Evolutionary conservation across 495 filamentous ascomycete species (phyloP).

Genomic region (Penicillium dipodomyicola): DNA sequence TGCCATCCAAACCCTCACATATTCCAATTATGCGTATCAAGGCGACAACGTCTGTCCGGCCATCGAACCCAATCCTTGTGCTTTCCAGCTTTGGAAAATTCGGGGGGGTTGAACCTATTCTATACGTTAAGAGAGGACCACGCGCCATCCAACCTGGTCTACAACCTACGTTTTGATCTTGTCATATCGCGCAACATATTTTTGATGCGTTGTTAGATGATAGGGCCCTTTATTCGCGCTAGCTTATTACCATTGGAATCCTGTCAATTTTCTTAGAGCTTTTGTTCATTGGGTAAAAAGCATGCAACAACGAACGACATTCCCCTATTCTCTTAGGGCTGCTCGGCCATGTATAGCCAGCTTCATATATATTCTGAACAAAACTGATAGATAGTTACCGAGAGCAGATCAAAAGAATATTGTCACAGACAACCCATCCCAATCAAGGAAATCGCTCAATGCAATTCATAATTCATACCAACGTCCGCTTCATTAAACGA

Average conservation of each 20-base stretch:
- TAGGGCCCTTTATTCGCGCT: neutral
- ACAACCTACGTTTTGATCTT: neutral
- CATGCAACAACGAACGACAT: neutral
- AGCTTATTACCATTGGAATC: slow-evolving; percentile 8
- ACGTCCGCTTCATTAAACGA: slow-evolving; percentile 68
- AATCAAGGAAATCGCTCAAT: neutral
- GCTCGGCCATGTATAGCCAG: neutral
- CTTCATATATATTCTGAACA: slow-evolving; percentile 2
- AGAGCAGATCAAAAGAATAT: slow-evolving; percentile 1
- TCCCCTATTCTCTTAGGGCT: neutral
- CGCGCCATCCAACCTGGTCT: neutral
- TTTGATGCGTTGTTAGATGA: neutral
- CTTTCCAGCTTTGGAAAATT: neutral
- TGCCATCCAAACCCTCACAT: neutral
- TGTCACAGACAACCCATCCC: neutral
- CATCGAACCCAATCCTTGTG: neutral
- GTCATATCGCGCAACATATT: neutral
- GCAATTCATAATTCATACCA: slow-evolving; percentile 48
- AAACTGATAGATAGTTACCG: neutral
- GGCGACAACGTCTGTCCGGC: neutral
- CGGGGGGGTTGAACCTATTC: neutral
- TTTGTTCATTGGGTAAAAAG: neutral
- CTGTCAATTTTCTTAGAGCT: neutral
- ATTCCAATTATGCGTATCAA: neutral
- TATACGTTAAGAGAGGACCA: neutral